Evolutionary conservation across 768 basidiomycete genomes (phyloP).

Genomic region (Rhizopogon rudus): DNA sequence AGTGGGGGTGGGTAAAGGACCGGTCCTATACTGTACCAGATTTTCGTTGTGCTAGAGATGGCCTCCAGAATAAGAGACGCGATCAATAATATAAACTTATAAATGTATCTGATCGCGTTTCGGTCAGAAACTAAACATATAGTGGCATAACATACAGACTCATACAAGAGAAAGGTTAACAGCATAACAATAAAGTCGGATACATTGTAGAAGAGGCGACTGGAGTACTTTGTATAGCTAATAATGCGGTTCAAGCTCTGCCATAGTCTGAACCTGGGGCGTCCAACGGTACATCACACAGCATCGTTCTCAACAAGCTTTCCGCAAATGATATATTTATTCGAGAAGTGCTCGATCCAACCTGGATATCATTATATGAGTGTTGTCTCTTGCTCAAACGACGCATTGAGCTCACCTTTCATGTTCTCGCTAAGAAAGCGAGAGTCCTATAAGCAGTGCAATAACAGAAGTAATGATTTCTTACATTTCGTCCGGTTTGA

Average conservation of each 20-base stretch:
- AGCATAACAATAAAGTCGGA: background rate
- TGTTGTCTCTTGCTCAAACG: constrained; percentile 1
- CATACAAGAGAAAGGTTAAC: background rate
- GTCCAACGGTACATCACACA: constrained; percentile 12
- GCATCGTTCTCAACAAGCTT: constrained; percentile 80
- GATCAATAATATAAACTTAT: background rate
- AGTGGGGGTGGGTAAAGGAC: no score
- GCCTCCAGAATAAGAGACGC: background rate
- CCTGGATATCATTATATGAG: constrained; percentile 35
- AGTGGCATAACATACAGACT: background rate
- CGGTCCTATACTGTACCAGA: no score
- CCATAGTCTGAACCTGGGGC: no score
- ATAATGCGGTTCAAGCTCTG: no score
- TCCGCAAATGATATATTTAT: constrained; percentile 90
- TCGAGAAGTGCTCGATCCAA: constrained; percentile 92
- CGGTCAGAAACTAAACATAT: background rate
- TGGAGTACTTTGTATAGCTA: background rate
- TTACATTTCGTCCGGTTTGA: constrained; percentile 79
- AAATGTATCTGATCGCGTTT: constrained; percentile 6
- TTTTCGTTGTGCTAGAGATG: background rate
- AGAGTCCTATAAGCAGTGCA: background rate
- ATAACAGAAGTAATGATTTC: constrained; percentile 22
- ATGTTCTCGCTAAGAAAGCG: constrained; percentile 72
- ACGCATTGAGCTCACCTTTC: constrained; percentile 47
- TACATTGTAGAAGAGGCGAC: background rate